Evolutionary conservation across 1,284 basidiomycete species (phyloP).

Genomic region (Cutaneotrichosporon cyanovorans): DNA sequence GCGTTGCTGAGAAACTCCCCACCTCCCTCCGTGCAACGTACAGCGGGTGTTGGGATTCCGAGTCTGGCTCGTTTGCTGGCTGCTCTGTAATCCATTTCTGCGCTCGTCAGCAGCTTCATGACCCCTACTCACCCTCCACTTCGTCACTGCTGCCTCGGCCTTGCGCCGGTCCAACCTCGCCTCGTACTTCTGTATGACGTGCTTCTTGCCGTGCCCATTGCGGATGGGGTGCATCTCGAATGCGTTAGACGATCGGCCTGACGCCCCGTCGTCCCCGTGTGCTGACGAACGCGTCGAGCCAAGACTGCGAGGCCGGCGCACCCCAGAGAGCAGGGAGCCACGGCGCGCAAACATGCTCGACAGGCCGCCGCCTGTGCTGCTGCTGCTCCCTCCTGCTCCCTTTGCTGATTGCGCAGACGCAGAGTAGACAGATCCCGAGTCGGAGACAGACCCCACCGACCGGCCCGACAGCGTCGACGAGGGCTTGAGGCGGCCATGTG

Average conservation of each 20-base stretch:
- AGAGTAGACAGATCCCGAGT: neutral
- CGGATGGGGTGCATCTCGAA: constrained; percentile 14
- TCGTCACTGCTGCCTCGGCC: constrained; percentile 34
- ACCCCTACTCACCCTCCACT: constrained; percentile 35
- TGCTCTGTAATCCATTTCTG: constrained; percentile 39
- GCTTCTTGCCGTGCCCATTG: constrained; percentile 7
- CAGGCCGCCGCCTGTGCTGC: constrained; percentile 1
- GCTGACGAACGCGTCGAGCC: constrained; percentile 4
- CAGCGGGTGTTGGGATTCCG: constrained; percentile 6
- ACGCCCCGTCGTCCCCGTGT: constrained; percentile 1
- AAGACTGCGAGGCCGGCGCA: constrained; percentile 5
- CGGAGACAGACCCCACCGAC: neutral
- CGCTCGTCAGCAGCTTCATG: neutral
- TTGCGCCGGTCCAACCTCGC: constrained; percentile 16
- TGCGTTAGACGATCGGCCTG: neutral
- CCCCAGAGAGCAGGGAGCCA: neutral
- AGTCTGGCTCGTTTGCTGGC: constrained; percentile 10
- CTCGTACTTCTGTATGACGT: constrained; percentile 7
- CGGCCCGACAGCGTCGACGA: too few relatives aligned
- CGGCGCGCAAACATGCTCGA: constrained; percentile 7
- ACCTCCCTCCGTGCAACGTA: neutral
- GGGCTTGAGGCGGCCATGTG: too few relatives aligned
- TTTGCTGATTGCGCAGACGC: neutral
- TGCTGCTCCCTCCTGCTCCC: too few relatives aligned
- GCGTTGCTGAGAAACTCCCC: too few relatives aligned